Conservation (phyloP, 2,329 filamentous ascomycete species). For the Aureobasidium sp. region DNA sequence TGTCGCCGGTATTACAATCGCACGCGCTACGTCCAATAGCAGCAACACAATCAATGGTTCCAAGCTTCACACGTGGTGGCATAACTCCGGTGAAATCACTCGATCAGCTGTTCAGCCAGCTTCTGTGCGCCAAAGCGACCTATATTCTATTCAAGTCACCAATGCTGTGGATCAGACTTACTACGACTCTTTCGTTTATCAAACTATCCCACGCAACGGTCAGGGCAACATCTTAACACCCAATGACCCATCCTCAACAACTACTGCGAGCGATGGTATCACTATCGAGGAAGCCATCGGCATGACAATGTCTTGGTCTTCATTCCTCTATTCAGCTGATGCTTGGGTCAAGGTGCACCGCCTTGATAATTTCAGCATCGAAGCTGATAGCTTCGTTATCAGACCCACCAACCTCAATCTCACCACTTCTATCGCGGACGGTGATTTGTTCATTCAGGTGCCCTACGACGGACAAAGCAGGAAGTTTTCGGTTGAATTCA, state of each 20-base stretch:
- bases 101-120: background rate
- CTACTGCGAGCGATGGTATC: background rate
- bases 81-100: background rate
- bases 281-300: conserved; percentile 5
- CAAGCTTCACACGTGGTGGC: conserved; percentile 5
- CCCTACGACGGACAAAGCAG: background rate
- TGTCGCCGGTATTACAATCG: background rate
- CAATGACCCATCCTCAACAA: conserved; percentile 6
- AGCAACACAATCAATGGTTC: background rate
- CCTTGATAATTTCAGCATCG: background rate
- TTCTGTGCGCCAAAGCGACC: background rate
- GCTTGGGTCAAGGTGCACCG: conserved; percentile 5
- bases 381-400: conserved; percentile 2
- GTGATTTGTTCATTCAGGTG: conserved; percentile 3
- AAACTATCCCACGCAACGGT: conserved; percentile 10
- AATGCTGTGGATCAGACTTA: conserved; percentile 6
- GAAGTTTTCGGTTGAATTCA: conserved; percentile 6
- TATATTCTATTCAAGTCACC: conserved; percentile 6
- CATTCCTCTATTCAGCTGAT: background rate
- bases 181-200: conserved; percentile 7
- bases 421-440: background rate
- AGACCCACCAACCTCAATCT: conserved; percentile 1
- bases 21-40: background rate
- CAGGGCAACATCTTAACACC: conserved; percentile 1
- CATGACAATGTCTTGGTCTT: conserved; percentile 10